Base-by-base conservation (phyloP, 257 asterid species). In the Solanum habrochaites region DNA sequence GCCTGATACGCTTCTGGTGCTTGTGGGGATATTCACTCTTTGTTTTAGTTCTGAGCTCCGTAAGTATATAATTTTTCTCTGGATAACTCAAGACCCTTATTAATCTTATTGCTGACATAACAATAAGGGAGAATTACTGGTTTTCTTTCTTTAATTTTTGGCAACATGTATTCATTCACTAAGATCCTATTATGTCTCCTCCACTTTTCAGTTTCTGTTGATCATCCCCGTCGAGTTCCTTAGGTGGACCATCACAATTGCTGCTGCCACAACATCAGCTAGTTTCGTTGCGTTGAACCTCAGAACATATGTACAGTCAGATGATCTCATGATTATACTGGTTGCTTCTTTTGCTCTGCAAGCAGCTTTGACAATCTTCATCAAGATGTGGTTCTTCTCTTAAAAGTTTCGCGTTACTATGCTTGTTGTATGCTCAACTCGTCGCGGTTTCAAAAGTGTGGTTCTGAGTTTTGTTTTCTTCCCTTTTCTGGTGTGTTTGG, bases 21-120 rank as follows among this genome's bases (percentile, higher is more conserved):
- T 80, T 97, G 95, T 97, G 99, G 99, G 99, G 99, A 89, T 97
- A 97, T 90, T 97, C 99, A 32, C 95, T 97, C 89, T 94, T 94
- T 97, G 91, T 97, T 86, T 95, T 94, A 82, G 87, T 93, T 93
- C 93, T 93, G 82, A 93, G 93, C 89, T 94, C 98, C 52, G 99
- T 97, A 92, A 95, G 99, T 92, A 18, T 13, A n/a, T 6, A 20
- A 7, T 39, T 21, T 42, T 40, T 75, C 60, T 75, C 83, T 75
- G 83, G 83, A 75, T n/a, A 75, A 40, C 58, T 75, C 83, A 3
- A 3, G 83, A n/a, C 60, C 58, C 58, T 75, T 42, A 2, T 2
- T 40, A 11, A 37, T 39, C 52, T 11, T 37, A 73, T 73, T 73
- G 56, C 32, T 21, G 52, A 39, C 52, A 35, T 2, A 72, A 72